Conservation (phyloP, 306 rosid species). For the Glycine latifolia region DNA sequence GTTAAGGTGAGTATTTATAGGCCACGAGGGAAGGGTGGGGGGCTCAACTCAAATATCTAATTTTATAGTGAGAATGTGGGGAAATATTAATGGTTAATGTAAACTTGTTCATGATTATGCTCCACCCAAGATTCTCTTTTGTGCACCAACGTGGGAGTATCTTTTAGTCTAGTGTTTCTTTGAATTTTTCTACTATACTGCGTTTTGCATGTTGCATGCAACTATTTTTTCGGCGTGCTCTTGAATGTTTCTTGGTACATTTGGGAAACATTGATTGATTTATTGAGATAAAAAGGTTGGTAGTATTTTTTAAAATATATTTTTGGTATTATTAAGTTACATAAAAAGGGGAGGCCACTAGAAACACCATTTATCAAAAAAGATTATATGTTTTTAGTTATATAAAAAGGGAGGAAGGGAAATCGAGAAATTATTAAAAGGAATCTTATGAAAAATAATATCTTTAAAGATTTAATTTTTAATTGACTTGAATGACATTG, state of each 20-base stretch:
- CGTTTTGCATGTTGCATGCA: slow-evolving; percentile 66
- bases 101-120: slow-evolving; percentile 47
- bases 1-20: slow-evolving; percentile 51
- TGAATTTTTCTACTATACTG: slow-evolving; percentile 13
- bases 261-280: slow-evolving; percentile 4
- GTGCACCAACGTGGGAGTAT: slow-evolving; percentile 35
- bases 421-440: no score
- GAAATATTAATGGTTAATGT: slow-evolving; percentile 34
- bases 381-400: no score
- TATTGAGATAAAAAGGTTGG: background rate
- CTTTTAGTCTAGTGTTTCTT: slow-evolving; percentile 26
- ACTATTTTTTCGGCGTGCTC: slow-evolving; percentile 22
- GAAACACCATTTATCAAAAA: no score
- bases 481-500: no score
- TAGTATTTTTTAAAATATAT: background rate
- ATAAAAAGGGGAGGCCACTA: no score
- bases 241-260: background rate
- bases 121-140: slow-evolving; percentile 50
- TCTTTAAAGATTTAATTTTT: no score
- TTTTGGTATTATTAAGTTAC: no score
- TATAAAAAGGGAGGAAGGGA: no score
- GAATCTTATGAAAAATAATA: no score
- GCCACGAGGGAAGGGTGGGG: background rate
- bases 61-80: slow-evolving; percentile 5
- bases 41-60: background rate